Evolutionary conservation across 805 yeast genomes (phyloP), one percentile per base, ranked within the genome.

Genomic region (Pichia manshurica): DNA sequence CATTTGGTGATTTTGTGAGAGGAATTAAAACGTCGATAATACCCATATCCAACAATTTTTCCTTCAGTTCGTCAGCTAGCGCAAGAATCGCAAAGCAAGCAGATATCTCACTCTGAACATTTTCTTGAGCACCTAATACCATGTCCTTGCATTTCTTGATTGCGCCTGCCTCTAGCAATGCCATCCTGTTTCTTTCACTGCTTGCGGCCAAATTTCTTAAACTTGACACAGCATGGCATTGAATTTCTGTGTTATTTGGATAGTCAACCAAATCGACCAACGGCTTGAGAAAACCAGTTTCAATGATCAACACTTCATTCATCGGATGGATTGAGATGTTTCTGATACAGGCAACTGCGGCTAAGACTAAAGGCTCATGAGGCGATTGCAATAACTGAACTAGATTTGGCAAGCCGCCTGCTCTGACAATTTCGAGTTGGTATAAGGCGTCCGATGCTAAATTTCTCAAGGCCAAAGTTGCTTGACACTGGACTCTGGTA

Each of bases 51-150:
- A 93, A 78, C 58, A 93, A 73, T 59, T 84, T 84, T 44, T 84
- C 78, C 68, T 91, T 93, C 56, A 95, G 78, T 63, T 89, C 96
- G 68, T 93, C 99, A 20, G 97, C 96, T 44, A 93, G 72, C 0
- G 99, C 99, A 54, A 93, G 76, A 46, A 93, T 95, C 2, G 99
- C 99, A 69, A 93, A 84, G 64, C 97, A 91, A 3, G 99, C 99
- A 23, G 95, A 84, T 51, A 93, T 91, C 68, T 93, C 99, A 70
- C 88, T 81, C 71, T 93, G 98, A 28, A 93, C 98, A 42, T 87
- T 78, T 47, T 89, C 80, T n/a, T 96, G 95, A 9, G 93, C 86
- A 38, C 72, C 77, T 54, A 90, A 72, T 13, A 95, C 95, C 59
- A 91, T 74, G 51, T 84, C 90, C 65, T 85, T 87, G 67, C 96